Evolutionary conservation across 225 moss, liverwort and hornwort species (phyloP).

Genomic region (Pseudoscleropodium purum): DNA sequence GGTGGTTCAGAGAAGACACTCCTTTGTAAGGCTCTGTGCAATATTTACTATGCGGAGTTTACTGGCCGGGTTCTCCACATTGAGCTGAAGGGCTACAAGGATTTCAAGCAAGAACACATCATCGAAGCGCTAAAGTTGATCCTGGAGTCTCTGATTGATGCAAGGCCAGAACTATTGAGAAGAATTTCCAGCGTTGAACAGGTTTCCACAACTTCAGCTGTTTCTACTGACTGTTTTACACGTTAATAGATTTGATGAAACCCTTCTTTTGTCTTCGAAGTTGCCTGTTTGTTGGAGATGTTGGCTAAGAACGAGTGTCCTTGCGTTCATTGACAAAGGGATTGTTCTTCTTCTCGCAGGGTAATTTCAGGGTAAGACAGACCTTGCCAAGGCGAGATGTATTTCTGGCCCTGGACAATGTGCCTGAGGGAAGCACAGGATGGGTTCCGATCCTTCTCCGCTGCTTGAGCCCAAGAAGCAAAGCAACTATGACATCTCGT

Average conservation of each 20-base stretch:
- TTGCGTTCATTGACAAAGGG: neutral
- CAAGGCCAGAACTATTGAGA: neutral
- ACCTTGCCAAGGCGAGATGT: neutral
- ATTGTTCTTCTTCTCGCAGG: neutral
- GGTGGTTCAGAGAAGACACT: neutral
- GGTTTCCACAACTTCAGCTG: neutral
- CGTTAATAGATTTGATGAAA: neutral
- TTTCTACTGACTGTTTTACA: no score
- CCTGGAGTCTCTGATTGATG: neutral
- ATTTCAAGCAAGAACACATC: neutral
- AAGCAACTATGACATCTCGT: neutral
- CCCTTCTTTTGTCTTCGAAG: neutral
- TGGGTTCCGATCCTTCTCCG: neutral
- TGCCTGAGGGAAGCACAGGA: neutral
- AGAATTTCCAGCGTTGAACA: neutral
- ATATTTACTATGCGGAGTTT: neutral
- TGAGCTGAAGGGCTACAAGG: neutral
- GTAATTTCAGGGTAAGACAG: neutral
- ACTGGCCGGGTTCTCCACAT: neutral
- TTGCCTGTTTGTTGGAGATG: neutral
- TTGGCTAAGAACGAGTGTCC: neutral
- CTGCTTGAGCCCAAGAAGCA: neutral
- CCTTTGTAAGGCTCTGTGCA: neutral
- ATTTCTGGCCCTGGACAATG: slow-evolving; percentile 2
- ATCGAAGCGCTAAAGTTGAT: neutral